Conservation (phyloP, 1,284 basidiomycete species). For the Moesziomyces sp. region DNA sequence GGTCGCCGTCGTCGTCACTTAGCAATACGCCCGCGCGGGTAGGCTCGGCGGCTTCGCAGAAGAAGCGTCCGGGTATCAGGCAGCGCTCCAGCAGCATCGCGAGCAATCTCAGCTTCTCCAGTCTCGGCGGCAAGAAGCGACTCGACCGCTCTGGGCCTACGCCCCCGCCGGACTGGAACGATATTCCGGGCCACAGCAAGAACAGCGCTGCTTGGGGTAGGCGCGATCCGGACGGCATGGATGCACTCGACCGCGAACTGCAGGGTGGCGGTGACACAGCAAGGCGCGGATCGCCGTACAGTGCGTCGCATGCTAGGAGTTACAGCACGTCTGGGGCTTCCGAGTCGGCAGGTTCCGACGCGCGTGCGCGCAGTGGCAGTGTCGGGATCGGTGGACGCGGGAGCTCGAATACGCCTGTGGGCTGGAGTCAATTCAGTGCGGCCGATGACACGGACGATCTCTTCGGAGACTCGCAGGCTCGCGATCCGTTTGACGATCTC, state of each 20-base stretch:
- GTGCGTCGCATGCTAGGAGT: neutral
- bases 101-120: slow-evolving; percentile 39
- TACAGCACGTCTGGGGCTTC: neutral
- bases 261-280: slow-evolving; percentile 32
- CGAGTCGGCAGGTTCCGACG: neutral
- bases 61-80: slow-evolving; percentile 25
- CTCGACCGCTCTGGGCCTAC: slow-evolving; percentile 34
- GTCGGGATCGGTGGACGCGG: slow-evolving; percentile 19
- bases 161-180: slow-evolving; percentile 39
- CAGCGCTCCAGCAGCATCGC: slow-evolving; percentile 38
- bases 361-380: slow-evolving; percentile 12
- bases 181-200: slow-evolving; percentile 35
- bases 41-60: slow-evolving; percentile 30
- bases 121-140: slow-evolving; percentile 31
- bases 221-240: slow-evolving; percentile 32
- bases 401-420: slow-evolving; percentile 27
- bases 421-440: slow-evolving; percentile 40
- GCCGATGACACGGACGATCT: slow-evolving; percentile 21
- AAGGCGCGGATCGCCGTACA: slow-evolving; percentile 9
- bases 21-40: slow-evolving; percentile 37
- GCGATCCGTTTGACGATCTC: slow-evolving; percentile 34
- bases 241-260: slow-evolving; percentile 58
- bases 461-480: slow-evolving; percentile 11
- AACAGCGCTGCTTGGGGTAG: slow-evolving; percentile 20
- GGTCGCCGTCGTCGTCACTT: slow-evolving; percentile 26